Base-by-base conservation (phyloP, 1,284 basidiomycete genomes). In the Sporisorium exsertum region DNA sequence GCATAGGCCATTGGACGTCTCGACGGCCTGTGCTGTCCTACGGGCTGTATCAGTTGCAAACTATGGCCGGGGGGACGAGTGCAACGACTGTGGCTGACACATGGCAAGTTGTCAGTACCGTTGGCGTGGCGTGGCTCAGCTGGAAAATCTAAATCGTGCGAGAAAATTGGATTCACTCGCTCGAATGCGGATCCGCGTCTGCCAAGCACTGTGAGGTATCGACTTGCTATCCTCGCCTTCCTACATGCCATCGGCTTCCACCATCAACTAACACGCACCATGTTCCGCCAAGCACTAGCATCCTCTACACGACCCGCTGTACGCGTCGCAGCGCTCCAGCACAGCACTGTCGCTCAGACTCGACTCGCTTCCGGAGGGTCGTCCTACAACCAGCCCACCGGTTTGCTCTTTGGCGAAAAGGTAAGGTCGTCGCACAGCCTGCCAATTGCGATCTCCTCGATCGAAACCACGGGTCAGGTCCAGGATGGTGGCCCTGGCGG, bases 351-450 rank as follows among this genome's bases (percentile, higher is more conserved):
- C 35, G 64, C 57, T 27, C 74, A 77, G 52, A 37, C 54, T 29
- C 69, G 74, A 40, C 65, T 66, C 57, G 74, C 74, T n/a, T 77
- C 74, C 13, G 74, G 74, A 45, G 74, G 70, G 18, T 66, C 69
- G 20, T 64, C 74, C 35, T 77, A 84, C 77, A 85, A 85, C 67
- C 78, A 84, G 66, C 83, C 83, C 24, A 79, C 81, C 18, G 83
- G 83, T 29, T 59, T 78, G 60, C 72, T 85, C 37, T 85, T 84
- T 46, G 82, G 77, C 49, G 83, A 85, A 57, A 81, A 84, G 79
- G 83, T 84, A 63, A 57, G 67, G 53, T 54, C 43, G 0, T 26
- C 24, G n/a, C n/a, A 26, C 24, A 33, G 32, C 16, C 20, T 18
- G 8, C 20, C 50, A 24, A 18, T 24, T 33, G 15, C 27, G 29